These are phyloP conservation scores for Amesomyces nigricolor DNA, from an alignment of 2,329 filamentous ascomycete genomes.

Conservation along the genomic window DNA sequence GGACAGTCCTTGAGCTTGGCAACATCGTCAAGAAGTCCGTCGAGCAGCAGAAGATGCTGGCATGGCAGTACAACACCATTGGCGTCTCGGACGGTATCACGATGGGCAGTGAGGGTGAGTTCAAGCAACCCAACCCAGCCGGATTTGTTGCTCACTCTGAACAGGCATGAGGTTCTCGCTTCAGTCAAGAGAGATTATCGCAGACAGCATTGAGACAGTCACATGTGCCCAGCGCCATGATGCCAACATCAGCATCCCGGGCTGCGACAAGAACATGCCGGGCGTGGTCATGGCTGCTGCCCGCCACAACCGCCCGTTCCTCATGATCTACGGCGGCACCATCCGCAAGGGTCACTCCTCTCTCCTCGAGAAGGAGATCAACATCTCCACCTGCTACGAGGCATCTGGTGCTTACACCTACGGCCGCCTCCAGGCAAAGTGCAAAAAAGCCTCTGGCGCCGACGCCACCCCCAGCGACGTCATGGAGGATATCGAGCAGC, in stretches of 20 bases:
- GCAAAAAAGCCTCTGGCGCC: conserved; percentile 41
- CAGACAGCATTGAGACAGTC: conserved; percentile 88
- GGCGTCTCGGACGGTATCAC: conserved; percentile 88
- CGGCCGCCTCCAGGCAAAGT: conserved; percentile 66
- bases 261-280: conserved; percentile 98
- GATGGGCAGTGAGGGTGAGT: conserved; percentile 81
- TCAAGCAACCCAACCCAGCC: neutral
- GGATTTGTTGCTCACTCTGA: conserved; percentile 9
- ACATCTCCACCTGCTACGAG: conserved; percentile 85
- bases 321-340: conserved; percentile 94
- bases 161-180: conserved; percentile 89
- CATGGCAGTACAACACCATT: conserved; percentile 91
- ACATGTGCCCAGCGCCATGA: conserved; percentile 91
- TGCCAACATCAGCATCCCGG: conserved; percentile 86
- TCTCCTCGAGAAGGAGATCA: conserved; percentile 71
- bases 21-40: conserved; percentile 81
- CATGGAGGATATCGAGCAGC: conserved; percentile 72
- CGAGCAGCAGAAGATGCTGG: conserved; percentile 78
- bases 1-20: conserved; percentile 72
- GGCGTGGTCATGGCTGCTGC: conserved; percentile 87
- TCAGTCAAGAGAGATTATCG: conserved; percentile 86
- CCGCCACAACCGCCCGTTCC: conserved; percentile 81
- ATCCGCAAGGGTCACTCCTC: conserved; percentile 82
- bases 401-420: conserved; percentile 79
- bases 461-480: conserved; percentile 70